A percentile compares a stretch with the other conserved stretches of the same genome.
phyloP scores from a whole-genome alignment of 805 yeast species.

The Nakazawaea ambrosiae region DNA sequence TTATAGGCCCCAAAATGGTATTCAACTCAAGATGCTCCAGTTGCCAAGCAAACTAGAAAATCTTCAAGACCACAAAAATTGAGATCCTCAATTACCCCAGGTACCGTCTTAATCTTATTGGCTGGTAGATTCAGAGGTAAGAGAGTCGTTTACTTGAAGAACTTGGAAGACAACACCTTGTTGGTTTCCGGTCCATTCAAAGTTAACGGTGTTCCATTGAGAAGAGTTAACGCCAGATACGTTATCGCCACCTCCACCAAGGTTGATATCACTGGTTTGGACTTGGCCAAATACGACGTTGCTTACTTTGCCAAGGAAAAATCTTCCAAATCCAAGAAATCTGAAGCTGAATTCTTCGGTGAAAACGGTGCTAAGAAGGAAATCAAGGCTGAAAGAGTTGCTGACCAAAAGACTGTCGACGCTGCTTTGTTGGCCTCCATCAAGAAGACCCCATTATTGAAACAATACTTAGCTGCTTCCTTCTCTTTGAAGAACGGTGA shows the following conservation, averaged over 20 bases:
- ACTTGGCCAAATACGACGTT: constrained; percentile 86
- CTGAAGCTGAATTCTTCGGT: constrained; percentile 89
- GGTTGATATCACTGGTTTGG: constrained; percentile 72
- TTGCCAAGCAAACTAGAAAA: constrained; percentile 79
- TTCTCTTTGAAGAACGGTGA: constrained; percentile 98
- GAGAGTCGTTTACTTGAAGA: constrained; percentile 97
- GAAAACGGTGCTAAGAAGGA: constrained; percentile 73
- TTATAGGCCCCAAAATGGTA: constrained; percentile 76
- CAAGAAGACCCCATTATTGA: constrained; percentile 95
- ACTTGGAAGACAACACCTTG: constrained; percentile 95
- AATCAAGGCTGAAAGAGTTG: constrained; percentile 88
- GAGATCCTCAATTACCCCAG: constrained; percentile 95
- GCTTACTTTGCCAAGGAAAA: constrained; percentile 97
- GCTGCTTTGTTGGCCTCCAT: constrained; percentile 86
- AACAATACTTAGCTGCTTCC: constrained; percentile 91
- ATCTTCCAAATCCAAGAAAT: constrained; percentile 71
- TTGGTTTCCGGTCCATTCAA: constrained; percentile 99
- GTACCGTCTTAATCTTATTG: constrained; percentile 92
- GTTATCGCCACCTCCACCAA: constrained; percentile 98
- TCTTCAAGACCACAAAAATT: constrained; percentile 87
- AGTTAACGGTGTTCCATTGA: constrained; percentile 98
- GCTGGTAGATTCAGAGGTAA: constrained; percentile 99
- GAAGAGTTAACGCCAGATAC: constrained; percentile 98
- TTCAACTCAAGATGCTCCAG: constrained; percentile 83
- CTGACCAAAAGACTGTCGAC: constrained; percentile 95